Conservation (phyloP, 2,329 filamentous ascomycete species). For the Fusarium odoratissimum region DNA sequence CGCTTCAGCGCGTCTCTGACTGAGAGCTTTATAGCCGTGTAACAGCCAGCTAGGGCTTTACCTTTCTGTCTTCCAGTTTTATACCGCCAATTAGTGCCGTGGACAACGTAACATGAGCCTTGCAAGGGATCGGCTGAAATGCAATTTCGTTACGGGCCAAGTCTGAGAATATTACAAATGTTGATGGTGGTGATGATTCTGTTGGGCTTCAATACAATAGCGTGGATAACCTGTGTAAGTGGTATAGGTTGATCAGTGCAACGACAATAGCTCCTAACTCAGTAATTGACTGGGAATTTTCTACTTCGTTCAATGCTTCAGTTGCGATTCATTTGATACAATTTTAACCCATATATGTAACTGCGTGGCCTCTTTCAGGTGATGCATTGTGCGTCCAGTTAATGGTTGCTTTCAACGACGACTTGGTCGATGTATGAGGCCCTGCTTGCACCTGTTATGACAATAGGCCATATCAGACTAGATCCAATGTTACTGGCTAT, state of each 20-base stretch:
- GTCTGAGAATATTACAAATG: background rate
- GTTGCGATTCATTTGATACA: background rate
- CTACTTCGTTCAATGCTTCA: background rate
- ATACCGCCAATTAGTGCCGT: background rate
- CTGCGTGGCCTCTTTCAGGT: too few species aligned
- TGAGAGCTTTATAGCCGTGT: background rate
- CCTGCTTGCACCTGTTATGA: too few species aligned
- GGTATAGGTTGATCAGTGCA: background rate
- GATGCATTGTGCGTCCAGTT: background rate
- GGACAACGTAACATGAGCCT: background rate
- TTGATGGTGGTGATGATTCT: background rate
- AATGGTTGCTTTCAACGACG: background rate
- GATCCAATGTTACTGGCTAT: too few species aligned
- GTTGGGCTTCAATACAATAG: background rate
- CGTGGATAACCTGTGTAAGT: background rate
- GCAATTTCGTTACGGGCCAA: background rate
- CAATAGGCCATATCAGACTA: background rate
- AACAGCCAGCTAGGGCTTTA: background rate
- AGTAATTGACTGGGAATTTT: rapidly evolving
- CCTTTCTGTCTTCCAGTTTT: background rate
- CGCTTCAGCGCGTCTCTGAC: background rate
- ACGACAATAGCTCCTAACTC: background rate
- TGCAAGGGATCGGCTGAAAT: background rate
- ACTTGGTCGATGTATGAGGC: background rate
- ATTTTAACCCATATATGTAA: too few species aligned